Evolutionary conservation across 441 rosid species (phyloP), one percentile per base, ranked within the genome.

Genomic region (Adansonia madagascariensis): DNA sequence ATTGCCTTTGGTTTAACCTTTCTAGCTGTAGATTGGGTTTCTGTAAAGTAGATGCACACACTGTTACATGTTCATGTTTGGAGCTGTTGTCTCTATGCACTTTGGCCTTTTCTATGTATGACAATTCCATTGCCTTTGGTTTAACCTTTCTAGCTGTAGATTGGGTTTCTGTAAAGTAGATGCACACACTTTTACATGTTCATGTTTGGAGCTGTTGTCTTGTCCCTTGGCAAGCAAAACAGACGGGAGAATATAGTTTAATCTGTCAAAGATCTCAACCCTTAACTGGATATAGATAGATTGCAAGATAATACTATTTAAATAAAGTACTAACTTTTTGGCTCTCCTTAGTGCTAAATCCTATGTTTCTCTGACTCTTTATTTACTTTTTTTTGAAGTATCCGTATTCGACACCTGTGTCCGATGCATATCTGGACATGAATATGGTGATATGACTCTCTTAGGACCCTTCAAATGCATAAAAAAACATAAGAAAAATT

Each of bases 291-390:
- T 55, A 17, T 17, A 14, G 9, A n/a, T 55, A 55, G 24, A 17
- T 18, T 55, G 46, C 46, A 55, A 55, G 8, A 5, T 55, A 55
- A 18, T n/a, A 55, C 0, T 6, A n/a, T 1, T n/a, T n/a, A 20
- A 8, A 11, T 24, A 7, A 10, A 10, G 10, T 12, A 20, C 35
- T 50, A 50, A 31, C 44, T 22, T 52, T 50, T 8, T 24, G 2
- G 27, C 64, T 72, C 75, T 72, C 18, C 56, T 68, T 47, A 17
- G 14, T 56, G 52, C 35, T 56, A 27, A 27, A 27, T 27, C 35
- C 35, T 27, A 27, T 27, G 35, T 27, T 27, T 27, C 35, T 27
- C 35, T 27, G 35, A 27, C 35, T 27, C 35, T 27, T 27, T 27
- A 27, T 27, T 27, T 27, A 27, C 2, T 27, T 27, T 27, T 27